Evolutionary conservation across 805 yeast species (phyloP), one percentile per base, ranked within the genome.

Genomic region (Myxozyma geophila): DNA sequence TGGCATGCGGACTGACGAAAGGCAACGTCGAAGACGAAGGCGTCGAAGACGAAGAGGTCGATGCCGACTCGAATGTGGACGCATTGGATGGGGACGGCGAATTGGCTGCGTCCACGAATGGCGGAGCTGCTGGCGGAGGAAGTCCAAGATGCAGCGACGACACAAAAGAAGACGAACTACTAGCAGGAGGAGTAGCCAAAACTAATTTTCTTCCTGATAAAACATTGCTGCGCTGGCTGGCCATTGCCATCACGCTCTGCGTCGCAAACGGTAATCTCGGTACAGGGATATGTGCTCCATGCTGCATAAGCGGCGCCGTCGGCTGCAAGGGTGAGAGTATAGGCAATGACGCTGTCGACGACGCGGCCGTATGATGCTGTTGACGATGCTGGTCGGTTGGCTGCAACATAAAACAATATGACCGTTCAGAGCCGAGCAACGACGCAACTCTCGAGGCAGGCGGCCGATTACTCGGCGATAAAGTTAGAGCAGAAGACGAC

Each of bases 361-460:
- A 49, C 10, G 56, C 41, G 15, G 43, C 46, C 5, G 55, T 40
- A 39, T 17, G 56, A 43, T 19, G 40, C 23, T 47, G 60, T 35
- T 39, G 58, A 9, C 63, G 51, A 33, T 46, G 60, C 44, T 47
- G 62, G 13, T 62, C 62, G 2, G 55, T 39, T 1, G 63, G 63
- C 47, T 63, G 67, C 19, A 63, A 33, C 41, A 51, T 59, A 46
- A 63, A 63, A 44, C 67, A 63, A 47, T 60, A 63, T 6, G 67
- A 41, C 40, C 39, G 55, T 37, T 57, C 64, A 10, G 60, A 47
- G 15, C 64, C 62, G 12, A 52, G 51, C 19, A 52, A 28, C 23
- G 40, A 36, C 36, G 54, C 33, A 9, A 9, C 28, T 9, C 36
- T 23, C 15, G 46, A 53, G 21, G 47, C 17, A 8, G 44, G 50